Evolutionary conservation across 768 basidiomycete species (phyloP).

Genomic region (Xanthoconium purpureum): DNA sequence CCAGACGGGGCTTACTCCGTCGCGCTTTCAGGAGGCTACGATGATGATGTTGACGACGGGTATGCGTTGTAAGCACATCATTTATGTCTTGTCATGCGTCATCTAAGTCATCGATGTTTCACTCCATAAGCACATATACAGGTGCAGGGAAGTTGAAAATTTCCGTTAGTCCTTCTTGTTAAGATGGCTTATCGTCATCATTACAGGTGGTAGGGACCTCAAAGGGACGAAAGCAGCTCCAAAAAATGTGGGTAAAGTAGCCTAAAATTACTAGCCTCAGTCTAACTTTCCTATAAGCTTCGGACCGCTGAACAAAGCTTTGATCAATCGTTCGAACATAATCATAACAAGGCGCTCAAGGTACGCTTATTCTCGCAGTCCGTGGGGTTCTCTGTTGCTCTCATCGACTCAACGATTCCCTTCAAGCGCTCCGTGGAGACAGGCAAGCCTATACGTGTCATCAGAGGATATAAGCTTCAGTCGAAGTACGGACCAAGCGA

Average conservation of each 20-base stretch:
- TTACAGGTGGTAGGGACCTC: conserved; percentile 75
- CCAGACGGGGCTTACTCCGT: conserved; percentile 77
- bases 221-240: conserved; percentile 79
- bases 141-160: conserved; percentile 54
- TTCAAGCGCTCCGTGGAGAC: conserved; percentile 72
- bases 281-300: conserved; percentile 45
- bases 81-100: background rate
- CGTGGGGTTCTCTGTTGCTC: background rate
- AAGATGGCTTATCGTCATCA: background rate
- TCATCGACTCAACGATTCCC: background rate
- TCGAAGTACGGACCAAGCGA: conserved; percentile 76
- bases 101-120: background rate
- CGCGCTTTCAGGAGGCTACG: conserved; percentile 85
- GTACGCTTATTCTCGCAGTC: conserved; percentile 28
- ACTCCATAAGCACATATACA: conserved; percentile 62
- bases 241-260: conserved; percentile 63
- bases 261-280: background rate
- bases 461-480: conserved; percentile 67
- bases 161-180: background rate
- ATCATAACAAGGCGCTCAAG: conserved; percentile 66
- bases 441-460: conserved; percentile 79
- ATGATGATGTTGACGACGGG: conserved; percentile 80
- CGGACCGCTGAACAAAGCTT: conserved; percentile 86
- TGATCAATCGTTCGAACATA: conserved; percentile 77
- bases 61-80: conserved; percentile 68